A percentile compares a stretch with the other conserved stretches of the same genome.
These are phyloP conservation scores for Huntiella decipiens DNA, from an alignment of 2,329 filamentous ascomycete species.

Conservation along the genomic window DNA sequence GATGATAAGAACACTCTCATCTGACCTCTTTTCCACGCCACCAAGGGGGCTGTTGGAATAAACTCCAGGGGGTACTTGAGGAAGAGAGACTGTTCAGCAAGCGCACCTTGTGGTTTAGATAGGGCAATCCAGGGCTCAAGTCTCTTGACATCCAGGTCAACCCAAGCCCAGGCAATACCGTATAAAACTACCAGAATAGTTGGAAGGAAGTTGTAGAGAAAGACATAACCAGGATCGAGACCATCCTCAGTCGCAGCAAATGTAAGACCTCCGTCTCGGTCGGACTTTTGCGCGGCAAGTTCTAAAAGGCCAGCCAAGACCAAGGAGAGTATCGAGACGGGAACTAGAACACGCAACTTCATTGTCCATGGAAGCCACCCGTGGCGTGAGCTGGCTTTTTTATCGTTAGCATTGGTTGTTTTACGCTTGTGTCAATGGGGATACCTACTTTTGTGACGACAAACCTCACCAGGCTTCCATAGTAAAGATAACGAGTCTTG, in stretches of 20 bases:
- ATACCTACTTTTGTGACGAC: too few species aligned
- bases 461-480: too few species aligned
- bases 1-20: conserved; percentile 33
- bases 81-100: conserved; percentile 26
- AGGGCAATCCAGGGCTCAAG: conserved; percentile 42
- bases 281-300: conserved; percentile 22
- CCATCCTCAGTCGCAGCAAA: conserved; percentile 14
- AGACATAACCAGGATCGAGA: conserved; percentile 19
- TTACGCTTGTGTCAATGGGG: too few species aligned
- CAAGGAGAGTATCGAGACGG: conserved; percentile 20
- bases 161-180: conserved; percentile 38
- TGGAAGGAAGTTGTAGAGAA: conserved; percentile 31
- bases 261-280: conserved; percentile 22
- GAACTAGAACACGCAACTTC: conserved; percentile 18
- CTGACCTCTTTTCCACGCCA: conserved; percentile 22
- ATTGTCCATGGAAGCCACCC: conserved; percentile 11
- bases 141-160: conserved; percentile 38
- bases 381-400: conserved; percentile 1
- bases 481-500: too few species aligned
- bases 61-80: conserved; percentile 32
- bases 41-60: conserved; percentile 17
- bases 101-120: conserved; percentile 25
- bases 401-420: neutral
- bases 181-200: conserved; percentile 35
- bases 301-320: conserved; percentile 26